A percentile compares a stretch with the other conserved stretches of the same genome.
These are phyloP conservation scores for Allium fistulosum DNA, from an alignment of 106 monocot genomes.

Conservation along the genomic window DNA sequence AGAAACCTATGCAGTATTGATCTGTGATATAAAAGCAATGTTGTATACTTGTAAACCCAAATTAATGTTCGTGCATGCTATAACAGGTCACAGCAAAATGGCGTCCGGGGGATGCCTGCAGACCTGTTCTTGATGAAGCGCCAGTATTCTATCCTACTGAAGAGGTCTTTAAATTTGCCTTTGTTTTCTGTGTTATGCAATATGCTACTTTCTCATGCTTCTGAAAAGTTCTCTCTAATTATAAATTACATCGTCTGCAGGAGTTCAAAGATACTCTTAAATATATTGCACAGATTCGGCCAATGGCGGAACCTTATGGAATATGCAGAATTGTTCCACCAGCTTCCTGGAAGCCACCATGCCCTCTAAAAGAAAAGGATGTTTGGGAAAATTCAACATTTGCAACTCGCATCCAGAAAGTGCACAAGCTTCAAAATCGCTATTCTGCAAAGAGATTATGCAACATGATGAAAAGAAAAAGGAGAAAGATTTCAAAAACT, in stretches of 20 bases:
- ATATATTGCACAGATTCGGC: slow-evolving; percentile 69
- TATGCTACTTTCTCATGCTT: background rate
- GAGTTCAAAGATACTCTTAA: slow-evolving; percentile 85
- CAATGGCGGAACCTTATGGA: slow-evolving; percentile 71
- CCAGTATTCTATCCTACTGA: slow-evolving; percentile 78
- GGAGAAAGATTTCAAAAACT: slow-evolving; percentile 32
- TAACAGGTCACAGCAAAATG: slow-evolving; percentile 57
- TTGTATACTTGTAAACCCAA: too few species aligned
- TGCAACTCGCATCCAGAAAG: slow-evolving; percentile 55
- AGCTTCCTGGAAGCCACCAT: slow-evolving; percentile 75
- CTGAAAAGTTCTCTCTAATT: background rate
- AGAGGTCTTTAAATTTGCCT: slow-evolving; percentile 38
- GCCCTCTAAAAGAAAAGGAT: slow-evolving; percentile 67
- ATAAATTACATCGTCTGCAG: slow-evolving; percentile 17
- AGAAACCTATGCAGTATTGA: too few species aligned
- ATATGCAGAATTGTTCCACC: slow-evolving; percentile 94
- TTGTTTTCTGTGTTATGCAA: background rate
- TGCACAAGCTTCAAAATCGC: slow-evolving; percentile 92
- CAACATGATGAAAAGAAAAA: slow-evolving; percentile 46
- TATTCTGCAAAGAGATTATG: slow-evolving; percentile 27
- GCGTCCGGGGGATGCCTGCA: slow-evolving; percentile 52
- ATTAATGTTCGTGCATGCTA: background rate
- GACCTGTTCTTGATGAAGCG: slow-evolving; percentile 61
- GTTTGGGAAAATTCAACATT: slow-evolving; percentile 68
- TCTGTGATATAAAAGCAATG: too few species aligned